A percentile compares a stretch with the other conserved stretches of the same genome.
Evolutionary conservation across 176 grass and related monocot species (phyloP).

Genomic region (Aegilops speltoides): DNA sequence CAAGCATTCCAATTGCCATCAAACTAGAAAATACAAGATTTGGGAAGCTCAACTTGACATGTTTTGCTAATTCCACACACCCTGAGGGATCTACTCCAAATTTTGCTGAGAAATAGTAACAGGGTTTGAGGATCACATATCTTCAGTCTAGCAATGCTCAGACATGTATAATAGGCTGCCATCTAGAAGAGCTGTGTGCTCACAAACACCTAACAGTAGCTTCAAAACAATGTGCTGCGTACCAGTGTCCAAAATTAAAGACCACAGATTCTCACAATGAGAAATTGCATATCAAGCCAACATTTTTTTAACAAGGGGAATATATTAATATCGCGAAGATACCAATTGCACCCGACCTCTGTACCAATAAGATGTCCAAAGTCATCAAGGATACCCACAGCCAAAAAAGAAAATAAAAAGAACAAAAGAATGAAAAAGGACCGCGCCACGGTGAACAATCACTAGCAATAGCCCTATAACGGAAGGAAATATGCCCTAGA

Average conservation of each 20-base stretch:
- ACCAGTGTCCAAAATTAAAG: not conserved
- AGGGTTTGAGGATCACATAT: slow-evolving; percentile 4
- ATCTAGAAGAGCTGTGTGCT: not conserved
- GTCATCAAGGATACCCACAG: too few species aligned
- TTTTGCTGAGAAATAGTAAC: slow-evolving; percentile 69
- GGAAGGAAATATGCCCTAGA: too few species aligned
- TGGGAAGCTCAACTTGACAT: slow-evolving; percentile 79
- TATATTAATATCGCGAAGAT: too few species aligned
- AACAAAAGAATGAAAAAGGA: too few species aligned
- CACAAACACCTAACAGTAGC: not conserved
- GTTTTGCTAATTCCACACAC: slow-evolving; percentile 77
- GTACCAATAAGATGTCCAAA: too few species aligned
- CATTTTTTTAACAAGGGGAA: too few species aligned
- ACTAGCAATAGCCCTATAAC: too few species aligned
- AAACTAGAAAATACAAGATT: slow-evolving; percentile 96
- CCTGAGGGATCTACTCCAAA: slow-evolving; percentile 83
- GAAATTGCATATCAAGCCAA: not conserved
- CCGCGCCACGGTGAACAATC: too few species aligned
- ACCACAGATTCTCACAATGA: not conserved
- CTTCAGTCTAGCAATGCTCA: not conserved
- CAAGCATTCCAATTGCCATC: slow-evolving; percentile 99
- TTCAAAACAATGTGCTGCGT: not conserved
- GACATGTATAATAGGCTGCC: not conserved
- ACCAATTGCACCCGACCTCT: too few species aligned
- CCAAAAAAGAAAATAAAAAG: too few species aligned